phyloP scores from a whole-genome alignment of 2,329 filamentous ascomycete genomes.

The Sporothrix humicola region DNA sequence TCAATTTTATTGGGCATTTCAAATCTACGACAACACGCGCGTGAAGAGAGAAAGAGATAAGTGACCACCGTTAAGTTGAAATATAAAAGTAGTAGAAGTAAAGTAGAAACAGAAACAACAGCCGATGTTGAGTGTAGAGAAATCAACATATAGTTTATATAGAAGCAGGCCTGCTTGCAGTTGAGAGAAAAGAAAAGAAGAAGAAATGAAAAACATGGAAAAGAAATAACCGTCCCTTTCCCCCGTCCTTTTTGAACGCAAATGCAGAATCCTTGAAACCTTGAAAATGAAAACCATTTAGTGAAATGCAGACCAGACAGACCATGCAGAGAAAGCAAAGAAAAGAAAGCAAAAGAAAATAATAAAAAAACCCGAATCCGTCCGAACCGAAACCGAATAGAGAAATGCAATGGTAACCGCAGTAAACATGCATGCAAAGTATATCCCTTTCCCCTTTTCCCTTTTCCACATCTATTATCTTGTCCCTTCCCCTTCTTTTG shows the following conservation, averaged over 20 bases:
- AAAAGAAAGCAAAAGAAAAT: background rate
- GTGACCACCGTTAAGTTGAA: too few species aligned
- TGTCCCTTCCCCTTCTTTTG: background rate
- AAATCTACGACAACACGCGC: background rate
- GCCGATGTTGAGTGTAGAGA: too few species aligned
- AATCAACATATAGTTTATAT: too few species aligned
- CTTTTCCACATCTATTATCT: background rate
- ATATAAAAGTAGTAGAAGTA: too few species aligned
- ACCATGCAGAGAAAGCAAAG: background rate
- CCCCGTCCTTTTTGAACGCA: too few species aligned
- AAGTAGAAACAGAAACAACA: too few species aligned
- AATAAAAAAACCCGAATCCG: too few species aligned
- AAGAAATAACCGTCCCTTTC: background rate
- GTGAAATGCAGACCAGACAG: background rate
- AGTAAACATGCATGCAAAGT: conserved; percentile 11
- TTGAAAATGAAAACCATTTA: background rate
- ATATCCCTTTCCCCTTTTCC: background rate
- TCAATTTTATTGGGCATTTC: background rate
- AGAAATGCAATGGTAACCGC: background rate
- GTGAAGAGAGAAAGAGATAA: background rate
- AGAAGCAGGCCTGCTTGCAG: too few species aligned
- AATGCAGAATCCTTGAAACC: too few species aligned
- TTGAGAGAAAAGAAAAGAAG: background rate
- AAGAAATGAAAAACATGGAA: conserved; percentile 1
- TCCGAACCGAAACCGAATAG: background rate